These are phyloP conservation scores for Ophiostoma sp. DNA, from an alignment of 2,329 filamentous ascomycete species.

Conservation along the genomic window DNA sequence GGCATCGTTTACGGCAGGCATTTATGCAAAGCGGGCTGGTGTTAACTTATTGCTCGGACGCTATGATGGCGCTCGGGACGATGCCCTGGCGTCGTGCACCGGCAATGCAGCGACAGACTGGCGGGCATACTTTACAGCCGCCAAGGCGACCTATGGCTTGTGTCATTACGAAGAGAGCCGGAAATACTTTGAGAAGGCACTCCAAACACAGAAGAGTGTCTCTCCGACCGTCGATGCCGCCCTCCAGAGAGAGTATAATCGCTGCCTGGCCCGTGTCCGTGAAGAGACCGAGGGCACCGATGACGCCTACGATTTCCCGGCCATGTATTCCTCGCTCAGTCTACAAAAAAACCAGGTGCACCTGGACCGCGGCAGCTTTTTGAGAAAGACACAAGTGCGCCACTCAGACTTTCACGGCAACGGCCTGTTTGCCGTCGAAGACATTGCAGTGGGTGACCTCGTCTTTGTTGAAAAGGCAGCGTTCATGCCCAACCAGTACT, in stretches of 20 bases:
- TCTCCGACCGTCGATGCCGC: conserved; percentile 20
- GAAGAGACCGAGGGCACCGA: conserved; percentile 35
- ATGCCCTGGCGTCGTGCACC: conserved; percentile 37
- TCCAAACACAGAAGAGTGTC: neutral
- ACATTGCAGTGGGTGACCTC: conserved; percentile 43
- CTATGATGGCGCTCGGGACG: conserved; percentile 38
- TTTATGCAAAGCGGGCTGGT: conserved; percentile 38
- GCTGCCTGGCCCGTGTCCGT: conserved; percentile 32
- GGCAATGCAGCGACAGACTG: conserved; percentile 34
- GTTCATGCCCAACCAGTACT: conserved; percentile 43
- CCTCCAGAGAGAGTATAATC: conserved; percentile 33
- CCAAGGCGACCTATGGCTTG: conserved; percentile 40
- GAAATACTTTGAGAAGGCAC: conserved; percentile 9
- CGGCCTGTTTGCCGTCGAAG: conserved; percentile 45
- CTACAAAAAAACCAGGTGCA: conserved; percentile 28
- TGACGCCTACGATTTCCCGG: conserved; percentile 35
- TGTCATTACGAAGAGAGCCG: conserved; percentile 34
- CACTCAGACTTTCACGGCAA: conserved; percentile 40
- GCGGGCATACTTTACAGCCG: conserved; percentile 40
- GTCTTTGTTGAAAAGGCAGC: conserved; percentile 47
- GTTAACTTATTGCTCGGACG: conserved; percentile 38
- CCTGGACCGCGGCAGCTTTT: conserved; percentile 41
- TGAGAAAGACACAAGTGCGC: conserved; percentile 37
- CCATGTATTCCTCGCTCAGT: conserved; percentile 30
- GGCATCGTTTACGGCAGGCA: conserved; percentile 27